A percentile compares a stretch with the other conserved stretches of the same genome.
These are phyloP conservation scores for Acacia confusa DNA, from an alignment of 306 rosid species.

Conservation along the genomic window DNA sequence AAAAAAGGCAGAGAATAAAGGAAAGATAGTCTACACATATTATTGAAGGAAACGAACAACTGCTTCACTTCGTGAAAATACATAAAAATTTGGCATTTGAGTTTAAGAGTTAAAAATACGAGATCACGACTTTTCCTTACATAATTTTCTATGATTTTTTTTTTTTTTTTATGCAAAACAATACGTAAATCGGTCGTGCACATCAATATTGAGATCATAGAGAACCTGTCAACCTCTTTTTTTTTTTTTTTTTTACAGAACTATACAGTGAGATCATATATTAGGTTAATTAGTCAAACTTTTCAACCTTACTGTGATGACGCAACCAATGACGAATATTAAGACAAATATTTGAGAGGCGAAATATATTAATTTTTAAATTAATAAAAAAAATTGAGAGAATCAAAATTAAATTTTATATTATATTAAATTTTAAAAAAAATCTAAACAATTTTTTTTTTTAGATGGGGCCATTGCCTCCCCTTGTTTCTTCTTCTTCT, in stretches of 20 bases:
- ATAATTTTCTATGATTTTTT: not conserved
- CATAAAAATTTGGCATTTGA: not conserved
- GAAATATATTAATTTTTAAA: no score
- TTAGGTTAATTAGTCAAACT: not conserved
- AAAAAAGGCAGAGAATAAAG: not conserved
- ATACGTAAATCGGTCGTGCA: not conserved
- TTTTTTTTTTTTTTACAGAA: not conserved
- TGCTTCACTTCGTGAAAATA: not conserved
- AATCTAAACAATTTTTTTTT: no score
- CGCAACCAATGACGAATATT: no score
- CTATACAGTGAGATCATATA: not conserved
- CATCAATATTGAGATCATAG: not conserved
- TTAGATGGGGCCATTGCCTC: no score
- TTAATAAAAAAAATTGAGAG: no score
- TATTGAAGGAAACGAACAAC: not conserved
- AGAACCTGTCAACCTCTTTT: not conserved
- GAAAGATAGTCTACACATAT: no score
- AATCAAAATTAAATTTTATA: no score
- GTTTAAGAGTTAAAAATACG: not conserved
- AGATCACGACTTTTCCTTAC: not conserved
- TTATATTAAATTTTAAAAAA: no score
- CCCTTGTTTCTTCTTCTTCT: no score
- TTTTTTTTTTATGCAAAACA: not conserved
- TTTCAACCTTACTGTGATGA: not conserved
- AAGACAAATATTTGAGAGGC: no score